A percentile compares a stretch with the other conserved stretches of the same genome.
Conservation (phyloP, 1,284 basidiomycete genomes). For the Butyriboletus appendiculatus region DNA sequence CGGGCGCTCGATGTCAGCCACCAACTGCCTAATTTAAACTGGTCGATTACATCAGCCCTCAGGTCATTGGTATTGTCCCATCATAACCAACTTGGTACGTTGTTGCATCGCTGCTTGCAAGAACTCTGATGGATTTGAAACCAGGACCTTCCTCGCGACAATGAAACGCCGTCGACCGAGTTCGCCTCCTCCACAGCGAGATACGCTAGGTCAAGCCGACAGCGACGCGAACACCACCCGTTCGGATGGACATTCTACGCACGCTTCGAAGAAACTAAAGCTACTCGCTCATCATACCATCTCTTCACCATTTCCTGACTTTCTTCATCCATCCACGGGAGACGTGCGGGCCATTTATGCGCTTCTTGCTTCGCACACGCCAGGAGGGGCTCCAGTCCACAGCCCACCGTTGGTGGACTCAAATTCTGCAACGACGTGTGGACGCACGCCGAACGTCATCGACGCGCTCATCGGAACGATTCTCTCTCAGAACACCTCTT, state of each 20-base stretch:
- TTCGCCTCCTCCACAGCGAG: not conserved
- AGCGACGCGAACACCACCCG: not conserved
- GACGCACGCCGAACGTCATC: constrained; percentile 61
- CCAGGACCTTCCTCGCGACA: not conserved
- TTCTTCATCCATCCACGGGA: constrained; percentile 47
- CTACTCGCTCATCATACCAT: constrained; percentile 44
- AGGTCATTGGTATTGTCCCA: not conserved
- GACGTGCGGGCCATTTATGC: constrained; percentile 51
- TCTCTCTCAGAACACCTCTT: constrained; percentile 74
- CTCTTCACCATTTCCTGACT: constrained; percentile 57
- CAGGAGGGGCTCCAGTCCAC: constrained; percentile 28
- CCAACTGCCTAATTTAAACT: not conserved
- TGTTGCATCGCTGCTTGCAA: not conserved
- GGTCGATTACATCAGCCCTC: constrained; percentile 14
- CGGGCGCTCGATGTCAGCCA: too few species aligned
- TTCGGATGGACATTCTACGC: constrained; percentile 11
- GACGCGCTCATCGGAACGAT: constrained; percentile 74
- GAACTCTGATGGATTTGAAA: not conserved
- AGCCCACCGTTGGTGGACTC: constrained; percentile 20
- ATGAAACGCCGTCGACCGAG: constrained; percentile 22
- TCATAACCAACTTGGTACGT: not conserved
- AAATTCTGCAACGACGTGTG: constrained; percentile 55
- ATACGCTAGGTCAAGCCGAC: not conserved
- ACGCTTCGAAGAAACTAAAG: constrained; percentile 51
- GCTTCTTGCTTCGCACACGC: constrained; percentile 41